A percentile compares a stretch with the other conserved stretches of the same genome.
Conservation (phyloP, 2,329 filamentous ascomycete species). For the Rutstroemia sp. region DNA sequence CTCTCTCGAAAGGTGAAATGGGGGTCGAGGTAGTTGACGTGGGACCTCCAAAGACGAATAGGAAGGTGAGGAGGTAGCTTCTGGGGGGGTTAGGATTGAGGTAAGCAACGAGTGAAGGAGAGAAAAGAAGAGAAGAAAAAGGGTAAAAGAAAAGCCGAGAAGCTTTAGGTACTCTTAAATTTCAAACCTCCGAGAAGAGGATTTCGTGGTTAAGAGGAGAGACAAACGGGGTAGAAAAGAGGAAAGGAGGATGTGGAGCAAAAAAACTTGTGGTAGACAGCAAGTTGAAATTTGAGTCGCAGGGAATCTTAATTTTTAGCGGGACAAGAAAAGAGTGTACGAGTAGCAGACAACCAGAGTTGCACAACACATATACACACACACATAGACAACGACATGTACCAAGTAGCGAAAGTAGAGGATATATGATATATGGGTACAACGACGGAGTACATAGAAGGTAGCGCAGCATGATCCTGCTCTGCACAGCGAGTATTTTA, state of each 20-base stretch:
- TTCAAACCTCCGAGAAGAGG: too few species aligned
- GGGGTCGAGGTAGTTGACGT: constrained; percentile 5
- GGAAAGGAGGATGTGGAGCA: constrained; percentile 7
- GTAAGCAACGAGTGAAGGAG: constrained; percentile 31
- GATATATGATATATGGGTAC: too few species aligned
- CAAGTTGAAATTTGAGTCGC: constrained; percentile 6
- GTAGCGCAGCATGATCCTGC: too few species aligned
- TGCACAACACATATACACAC: too few species aligned
- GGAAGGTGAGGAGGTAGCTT: constrained; percentile 47
- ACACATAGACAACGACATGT: too few species aligned
- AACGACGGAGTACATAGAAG: too few species aligned
- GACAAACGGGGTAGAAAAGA: neutral
- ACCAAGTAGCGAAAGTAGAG: too few species aligned
- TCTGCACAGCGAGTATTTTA: too few species aligned
- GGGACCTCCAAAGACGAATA: constrained; percentile 52
- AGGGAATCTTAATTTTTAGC: constrained; percentile 7
- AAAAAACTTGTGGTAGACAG: constrained; percentile 8
- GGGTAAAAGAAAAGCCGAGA: neutral
- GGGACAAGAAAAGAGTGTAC: neutral
- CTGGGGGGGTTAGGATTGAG: constrained; percentile 33
- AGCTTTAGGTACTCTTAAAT: too few species aligned
- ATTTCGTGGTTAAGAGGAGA: too few species aligned
- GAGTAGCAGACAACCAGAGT: neutral
- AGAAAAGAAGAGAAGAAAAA: neutral
- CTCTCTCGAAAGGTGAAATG: constrained; percentile 35